Base-by-base conservation (phyloP, 495 filamentous ascomycete genomes). In the Tuber brumale region DNA sequence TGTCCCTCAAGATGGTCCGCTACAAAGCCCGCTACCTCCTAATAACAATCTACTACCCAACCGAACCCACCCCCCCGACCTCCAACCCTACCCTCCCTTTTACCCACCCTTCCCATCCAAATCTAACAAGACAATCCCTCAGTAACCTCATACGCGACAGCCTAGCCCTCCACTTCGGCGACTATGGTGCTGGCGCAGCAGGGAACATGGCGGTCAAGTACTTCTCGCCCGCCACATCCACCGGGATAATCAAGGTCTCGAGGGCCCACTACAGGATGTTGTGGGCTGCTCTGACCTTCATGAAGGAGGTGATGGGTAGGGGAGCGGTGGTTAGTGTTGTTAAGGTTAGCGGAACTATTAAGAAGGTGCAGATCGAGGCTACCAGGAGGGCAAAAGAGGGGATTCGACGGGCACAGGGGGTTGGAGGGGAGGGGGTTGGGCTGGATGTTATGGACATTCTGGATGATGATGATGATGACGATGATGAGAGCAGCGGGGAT, bases 11-110 rank as follows among this genome's bases (percentile, higher is more conserved):
- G n/a, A 99, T 99, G 95, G 95, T 98, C 76, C 93, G 95, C 82
- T 86, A 97, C 78, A 99, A 99, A 86, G 89, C 95, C 84, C 92
- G 95, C 76, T 99, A 99, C 83, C 90, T 99, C 57, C 89, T 98
- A 44, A 88, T 97, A 72, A 91, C 94, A 83, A 94, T 97, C 81
- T 88, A 97, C 75, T 97, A 97, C 84, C 93, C 94, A 21, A 88
- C 90, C 21, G 83, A 85, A 43, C 84, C 83, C 61, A 84, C 82
- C 75, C 84, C 83, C 18, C 75, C 79, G 0, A 74, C 37, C 61
- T 76, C 75, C n/a, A 9, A 78, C 37, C 80, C 77, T 70, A 74
- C 84, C 48, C 16, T 77, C 78, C 31, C 72, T 71, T 76, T 79
- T 76, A 66, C 70, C 75, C n/a, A 73, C 74, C 51, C 73, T 51